Evolutionary conservation across 345 rosid genomes (phyloP).

Genomic region (Noccaea bulbosa): DNA sequence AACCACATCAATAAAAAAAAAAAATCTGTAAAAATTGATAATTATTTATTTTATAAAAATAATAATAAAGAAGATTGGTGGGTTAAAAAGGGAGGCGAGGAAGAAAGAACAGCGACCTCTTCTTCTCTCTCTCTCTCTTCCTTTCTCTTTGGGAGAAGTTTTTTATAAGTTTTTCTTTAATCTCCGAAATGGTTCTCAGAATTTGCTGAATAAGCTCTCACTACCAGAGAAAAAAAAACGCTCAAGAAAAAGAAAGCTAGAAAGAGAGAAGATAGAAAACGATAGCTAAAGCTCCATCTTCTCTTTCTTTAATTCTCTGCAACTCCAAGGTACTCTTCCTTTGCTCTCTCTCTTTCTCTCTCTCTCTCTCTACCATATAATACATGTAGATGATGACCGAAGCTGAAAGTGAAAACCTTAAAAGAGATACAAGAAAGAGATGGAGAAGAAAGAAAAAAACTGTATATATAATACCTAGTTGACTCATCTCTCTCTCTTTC

Average conservation of each 20-base stretch:
- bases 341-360: conserved; percentile 27
- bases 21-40: not conserved
- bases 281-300: conserved; percentile 58
- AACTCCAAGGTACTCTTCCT: conserved; percentile 49
- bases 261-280: conserved; percentile 54
- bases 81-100: conserved; percentile 45
- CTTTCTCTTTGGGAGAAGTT: conserved; percentile 43
- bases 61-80: conserved; percentile 43
- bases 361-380: conserved; percentile 19
- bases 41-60: not conserved
- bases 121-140: conserved; percentile 44
- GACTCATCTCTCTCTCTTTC: conserved; percentile 37
- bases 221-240: conserved; percentile 41
- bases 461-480: conserved; percentile 39
- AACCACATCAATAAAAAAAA: not conserved
- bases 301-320: conserved; percentile 53
- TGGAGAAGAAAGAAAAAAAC: conserved; percentile 25
- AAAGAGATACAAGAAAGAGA: conserved; percentile 38
- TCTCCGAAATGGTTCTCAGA: conserved; percentile 32
- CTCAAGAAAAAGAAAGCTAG: conserved; percentile 48
- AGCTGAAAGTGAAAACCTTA: conserved; percentile 43
- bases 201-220: conserved; percentile 44
- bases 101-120: conserved; percentile 56
- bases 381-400: conserved; percentile 43
- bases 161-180: conserved; percentile 34